Percentiles rank a stretch among this genome's conserved stretches.
Conservation (phyloP, 768 basidiomycete species). For the Hericium alpestre region DNA sequence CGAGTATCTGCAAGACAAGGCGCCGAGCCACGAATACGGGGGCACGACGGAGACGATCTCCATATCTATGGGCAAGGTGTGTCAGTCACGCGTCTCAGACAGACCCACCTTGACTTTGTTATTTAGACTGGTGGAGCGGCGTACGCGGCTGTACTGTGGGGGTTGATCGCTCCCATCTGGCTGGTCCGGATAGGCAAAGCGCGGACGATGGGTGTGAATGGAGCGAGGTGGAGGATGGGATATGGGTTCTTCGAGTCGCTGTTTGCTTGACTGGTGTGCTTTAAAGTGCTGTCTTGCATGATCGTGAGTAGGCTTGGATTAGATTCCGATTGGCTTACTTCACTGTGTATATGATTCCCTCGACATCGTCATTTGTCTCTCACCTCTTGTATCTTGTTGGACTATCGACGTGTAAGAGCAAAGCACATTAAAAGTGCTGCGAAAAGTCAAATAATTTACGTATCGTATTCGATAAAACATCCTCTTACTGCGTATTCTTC, state of each 20-base stretch:
- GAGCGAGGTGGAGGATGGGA: not conserved
- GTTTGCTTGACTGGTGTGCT: not conserved
- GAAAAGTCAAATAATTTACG: too few relatives aligned
- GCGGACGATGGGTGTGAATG: not conserved
- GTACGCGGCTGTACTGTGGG: not conserved
- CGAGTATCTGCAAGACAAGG: slow-evolving; percentile 27
- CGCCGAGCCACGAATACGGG: slow-evolving; percentile 31
- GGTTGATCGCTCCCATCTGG: not conserved
- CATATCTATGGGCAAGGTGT: slow-evolving; percentile 2
- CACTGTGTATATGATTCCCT: too few relatives aligned
- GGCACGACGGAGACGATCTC: slow-evolving; percentile 40
- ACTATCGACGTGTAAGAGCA: too few relatives aligned
- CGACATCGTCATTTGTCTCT: too few relatives aligned
- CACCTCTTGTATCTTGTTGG: too few relatives aligned
- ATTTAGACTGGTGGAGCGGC: not conserved
- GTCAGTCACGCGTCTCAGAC: not conserved
- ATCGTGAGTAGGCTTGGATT: too few relatives aligned
- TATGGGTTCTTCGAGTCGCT: not conserved
- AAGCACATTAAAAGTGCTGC: too few relatives aligned
- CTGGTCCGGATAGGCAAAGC: not conserved
- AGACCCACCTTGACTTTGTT: not conserved
- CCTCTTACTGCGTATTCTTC: too few relatives aligned
- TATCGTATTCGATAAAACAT: too few relatives aligned
- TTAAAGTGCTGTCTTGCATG: too few relatives aligned
- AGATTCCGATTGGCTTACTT: too few relatives aligned